Conservation (phyloP, 768 basidiomycete genomes). For the Mycena haematopus region DNA sequence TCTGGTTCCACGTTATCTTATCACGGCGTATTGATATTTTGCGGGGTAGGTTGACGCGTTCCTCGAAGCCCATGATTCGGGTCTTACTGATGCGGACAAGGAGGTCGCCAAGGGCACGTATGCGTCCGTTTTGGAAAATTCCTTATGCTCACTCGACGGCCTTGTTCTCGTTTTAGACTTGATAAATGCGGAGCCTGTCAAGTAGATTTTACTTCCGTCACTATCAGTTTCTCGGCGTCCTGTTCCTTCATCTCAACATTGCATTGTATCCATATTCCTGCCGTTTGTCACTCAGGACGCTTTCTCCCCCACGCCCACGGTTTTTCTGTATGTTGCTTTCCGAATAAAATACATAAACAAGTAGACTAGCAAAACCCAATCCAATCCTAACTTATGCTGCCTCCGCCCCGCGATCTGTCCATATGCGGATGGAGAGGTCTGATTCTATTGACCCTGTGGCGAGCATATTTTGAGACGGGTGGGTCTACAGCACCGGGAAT, state of each 20-base stretch:
- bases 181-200: slow-evolving; percentile 65
- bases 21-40: slow-evolving; percentile 4
- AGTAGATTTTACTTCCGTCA: slow-evolving; percentile 37
- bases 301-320: slow-evolving; percentile 9
- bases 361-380: slow-evolving; percentile 15
- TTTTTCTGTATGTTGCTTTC: slow-evolving; percentile 27
- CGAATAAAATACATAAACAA: slow-evolving; percentile 22
- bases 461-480: slow-evolving; percentile 86
- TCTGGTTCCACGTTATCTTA: slow-evolving; percentile 5
- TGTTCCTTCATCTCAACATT: slow-evolving; percentile 5
- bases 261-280: slow-evolving; percentile 21
- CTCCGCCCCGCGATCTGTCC: slow-evolving; percentile 62
- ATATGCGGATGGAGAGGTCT: slow-evolving; percentile 83
- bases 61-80: slow-evolving; percentile 91
- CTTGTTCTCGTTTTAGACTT: slow-evolving; percentile 49
- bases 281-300: slow-evolving; percentile 4
- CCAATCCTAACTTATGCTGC: slow-evolving; percentile 5
- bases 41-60: slow-evolving; percentile 82
- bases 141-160: slow-evolving; percentile 22
- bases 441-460: slow-evolving; percentile 88
- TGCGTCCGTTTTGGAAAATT: background rate
- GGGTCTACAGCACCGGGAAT: slow-evolving; percentile 57
- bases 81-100: slow-evolving; percentile 80
- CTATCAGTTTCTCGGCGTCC: background rate
- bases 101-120: slow-evolving; percentile 76